Base-by-base conservation (phyloP, 1,284 basidiomycete species). In the Melanopsichium pennsylvanicum region DNA sequence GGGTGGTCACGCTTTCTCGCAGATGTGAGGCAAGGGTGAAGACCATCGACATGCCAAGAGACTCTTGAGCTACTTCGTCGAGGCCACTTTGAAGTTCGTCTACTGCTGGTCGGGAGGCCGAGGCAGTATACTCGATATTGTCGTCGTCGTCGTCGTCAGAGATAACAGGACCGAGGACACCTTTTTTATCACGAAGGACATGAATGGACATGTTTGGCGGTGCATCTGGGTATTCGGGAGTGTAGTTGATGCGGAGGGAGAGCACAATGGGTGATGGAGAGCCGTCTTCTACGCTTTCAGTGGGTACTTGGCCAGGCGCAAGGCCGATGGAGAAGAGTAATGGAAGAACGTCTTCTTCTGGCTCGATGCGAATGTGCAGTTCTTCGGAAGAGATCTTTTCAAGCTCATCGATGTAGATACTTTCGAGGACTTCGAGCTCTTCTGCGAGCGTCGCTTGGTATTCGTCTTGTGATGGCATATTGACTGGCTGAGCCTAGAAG, bases 31-130 rank as follows among this genome's bases (percentile, higher is more conserved):
- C 90, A 6, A 98, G 85, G 0, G 94, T 92, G 79, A 97, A 98
- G 11, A 93, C 94, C 93, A 97, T 97, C 2, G 95, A 93, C 89
- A 97, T 95, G 32, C 93, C 93, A 21, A 93, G 79, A 72, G 91
- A 94, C 78, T 97, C 93, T 78, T 90, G 87, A 23, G 90, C 93
- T 72, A 90, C 85, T 51, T 82, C 83, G 57, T 83, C 84, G 59
- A 94, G 84, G 34, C 88, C 87, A 21, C 83, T 6, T 37, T 61
- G 64, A 5, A 68, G 54, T 27, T 67, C 57, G 25, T 32, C 18
- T 32, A 67, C 47, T 22, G 49, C 49, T 29, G 54, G 49, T 11
- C 61, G 48, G 11, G 52, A 45, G 4, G 40, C 36, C 2, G 34
- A 15, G 7, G 16, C 23, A 5, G 39, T 22, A 13, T 62, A 47